Evolutionary conservation across 2,329 filamentous ascomycete genomes (phyloP), one percentile per base, ranked within the genome.

Genomic region (Paraconiothyrium sp.): DNA sequence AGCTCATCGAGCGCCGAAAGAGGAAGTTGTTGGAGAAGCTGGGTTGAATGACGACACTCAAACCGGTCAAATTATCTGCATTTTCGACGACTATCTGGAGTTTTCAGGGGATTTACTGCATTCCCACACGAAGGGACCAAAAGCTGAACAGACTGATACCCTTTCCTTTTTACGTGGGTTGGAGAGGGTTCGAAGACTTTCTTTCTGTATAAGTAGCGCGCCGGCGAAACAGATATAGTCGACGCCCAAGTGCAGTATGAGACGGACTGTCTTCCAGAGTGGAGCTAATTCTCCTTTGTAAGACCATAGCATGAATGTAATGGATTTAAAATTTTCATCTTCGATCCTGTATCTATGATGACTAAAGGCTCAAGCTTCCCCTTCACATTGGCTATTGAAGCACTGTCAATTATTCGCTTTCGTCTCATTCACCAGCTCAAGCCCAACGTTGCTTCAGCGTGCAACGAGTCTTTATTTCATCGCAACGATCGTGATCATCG

Each of bases 11-110:
- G 68, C 86, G 94, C 80, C 87, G 94, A 79, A 89, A 92, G 77
- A 87, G 90, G 79, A 92, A 90, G 77, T 81, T 99, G 64, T 81
- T 99, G 68, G 93, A 97, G 71, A 94, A 95, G 81, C 84, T 96
- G 47, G 75, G 75, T 22, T 76, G 66, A 74, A 65, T 11, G 49
- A 13, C 32, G 34, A n/a, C 22, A n/a, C 24, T 35, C 30, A 14
- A 32, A 10, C 32, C 14, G 20, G 16, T 32, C 27, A 9, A 8
- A 46, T 10, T 13, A 10, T 46, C 32, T 22, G 14, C 24, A 34
- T 49, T 47, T 48, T 7, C 7, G 16, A 49, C 35, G n/a, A 57
- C 44, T 22, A 47, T 50, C 43, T 24, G 48, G 24, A 58, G 49
- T 48, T 46, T 20, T 10, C 34, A 37, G 47, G 16, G 30, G 22